Conservation (phyloP, 2,329 filamentous ascomycete species). For the Curvularia spicifera region DNA sequence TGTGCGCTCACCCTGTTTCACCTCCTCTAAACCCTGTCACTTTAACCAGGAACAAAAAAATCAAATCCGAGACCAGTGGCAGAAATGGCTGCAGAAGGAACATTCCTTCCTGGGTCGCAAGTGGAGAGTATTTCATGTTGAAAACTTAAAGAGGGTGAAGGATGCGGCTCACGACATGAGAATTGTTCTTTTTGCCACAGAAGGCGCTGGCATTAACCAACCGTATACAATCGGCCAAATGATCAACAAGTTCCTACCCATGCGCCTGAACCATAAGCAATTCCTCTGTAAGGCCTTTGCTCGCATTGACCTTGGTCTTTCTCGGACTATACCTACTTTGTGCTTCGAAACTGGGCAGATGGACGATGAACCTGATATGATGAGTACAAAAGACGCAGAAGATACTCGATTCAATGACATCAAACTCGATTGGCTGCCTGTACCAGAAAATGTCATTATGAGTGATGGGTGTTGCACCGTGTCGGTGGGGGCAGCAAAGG, state of each 20-base stretch:
- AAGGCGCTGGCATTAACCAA: constrained; percentile 36
- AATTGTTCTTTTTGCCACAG: constrained; percentile 47
- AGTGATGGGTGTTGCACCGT: constrained; percentile 67
- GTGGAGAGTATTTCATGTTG: constrained; percentile 52
- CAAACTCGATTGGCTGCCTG: constrained; percentile 28
- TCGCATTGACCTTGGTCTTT: constrained; percentile 53
- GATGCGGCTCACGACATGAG: constrained; percentile 28
- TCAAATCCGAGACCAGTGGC: constrained; percentile 34
- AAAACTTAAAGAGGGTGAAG: constrained; percentile 42
- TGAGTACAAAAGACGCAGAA: constrained; percentile 45
- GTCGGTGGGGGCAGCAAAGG: constrained; percentile 64
- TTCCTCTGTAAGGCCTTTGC: constrained; percentile 52
- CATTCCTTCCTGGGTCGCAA: constrained; percentile 51
- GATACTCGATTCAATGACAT: constrained; percentile 48
- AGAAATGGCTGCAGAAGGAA: constrained; percentile 45
- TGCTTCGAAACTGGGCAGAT: constrained; percentile 50
- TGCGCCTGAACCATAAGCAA: constrained; percentile 45
- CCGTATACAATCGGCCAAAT: constrained; percentile 34
- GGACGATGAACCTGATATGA: constrained; percentile 35
- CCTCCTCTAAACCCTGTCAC: constrained; percentile 18
- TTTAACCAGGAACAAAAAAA: constrained; percentile 19
- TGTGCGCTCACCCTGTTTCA: constrained; percentile 44
- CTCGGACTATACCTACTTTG: constrained; percentile 48
- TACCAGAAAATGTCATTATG: constrained; percentile 46
- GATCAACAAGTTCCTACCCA: constrained; percentile 51